Base-by-base conservation (phyloP, 768 basidiomycete genomes). In the Boletus patriciae region DNA sequence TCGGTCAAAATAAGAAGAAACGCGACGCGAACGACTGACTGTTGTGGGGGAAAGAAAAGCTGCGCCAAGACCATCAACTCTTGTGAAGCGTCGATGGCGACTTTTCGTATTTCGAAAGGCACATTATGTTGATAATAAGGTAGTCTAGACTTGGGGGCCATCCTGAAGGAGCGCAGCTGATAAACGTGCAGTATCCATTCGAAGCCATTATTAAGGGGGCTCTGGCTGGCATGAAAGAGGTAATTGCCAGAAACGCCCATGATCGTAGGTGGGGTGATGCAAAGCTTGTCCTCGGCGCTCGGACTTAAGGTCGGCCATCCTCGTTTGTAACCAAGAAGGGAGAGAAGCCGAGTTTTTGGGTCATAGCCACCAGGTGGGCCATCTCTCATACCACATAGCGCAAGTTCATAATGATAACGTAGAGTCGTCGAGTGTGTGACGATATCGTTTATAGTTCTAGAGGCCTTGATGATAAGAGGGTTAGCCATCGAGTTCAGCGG, bases 181-280 rank as follows among this genome's bases (percentile, higher is more conserved):
- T 73, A 72, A 54, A 72, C 61, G 42, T 72, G 70, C 11, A 72
- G 54, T 29, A 66, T 57, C 70, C 72, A 72, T 59, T 69, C 62
- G 45, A 69, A 73, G 25, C 61, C 60, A n/a, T 72, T 66, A 54
- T 70, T 60, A 49, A 69, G 55, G 58, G 66, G 65, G 44, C 60
- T 72, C 51, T 73, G 71, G 60, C 65, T 73, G 25, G 66, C 70
- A 54, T 72, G 70, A 62, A 69, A 72, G 55, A 72, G 64, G 56
- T 70, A 69, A 59, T 66, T 63, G 21, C 68, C 66, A 34, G 70
- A 67, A 42, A 72, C 65, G 31, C 70, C 70, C 29, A 72, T 63
- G 54, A 72, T 73, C 46, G 68, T 72, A 46, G 70, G 70, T 13
- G 70, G 70, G 21, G 61, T 56, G 36, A 73, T 71, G 34, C 52